Conservation (phyloP, 352 stramenopile genomes). For the Globisporangium sylvaticum region DNA sequence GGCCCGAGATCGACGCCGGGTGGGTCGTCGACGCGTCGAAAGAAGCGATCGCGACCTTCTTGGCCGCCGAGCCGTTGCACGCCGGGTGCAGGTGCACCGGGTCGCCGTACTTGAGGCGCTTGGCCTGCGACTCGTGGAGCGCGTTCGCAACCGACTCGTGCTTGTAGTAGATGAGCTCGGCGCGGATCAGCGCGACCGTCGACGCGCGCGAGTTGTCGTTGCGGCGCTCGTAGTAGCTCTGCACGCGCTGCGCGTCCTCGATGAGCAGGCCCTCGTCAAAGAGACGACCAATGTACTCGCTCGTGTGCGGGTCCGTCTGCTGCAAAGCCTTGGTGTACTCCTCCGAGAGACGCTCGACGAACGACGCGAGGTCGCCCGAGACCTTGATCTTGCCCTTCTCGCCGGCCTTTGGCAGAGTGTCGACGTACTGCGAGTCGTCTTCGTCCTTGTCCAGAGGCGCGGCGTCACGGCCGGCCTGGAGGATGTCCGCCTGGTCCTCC, state of each 20-base stretch:
- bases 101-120: slow-evolving; percentile 85
- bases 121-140: slow-evolving; percentile 69
- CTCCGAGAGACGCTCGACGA: slow-evolving; percentile 92
- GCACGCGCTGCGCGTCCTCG: slow-evolving; percentile 78
- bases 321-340: slow-evolving; percentile 99
- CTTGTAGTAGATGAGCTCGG: slow-evolving; percentile 97
- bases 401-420: slow-evolving; percentile 64
- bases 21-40: slow-evolving; percentile 66
- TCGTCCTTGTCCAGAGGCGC: slow-evolving; percentile 73
- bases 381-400: slow-evolving; percentile 84
- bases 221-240: slow-evolving; percentile 90
- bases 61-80: slow-evolving; percentile 53
- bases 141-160: slow-evolving; percentile 91
- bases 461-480: slow-evolving; percentile 70
- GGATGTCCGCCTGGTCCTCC: slow-evolving; percentile 84
- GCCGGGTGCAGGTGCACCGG: slow-evolving; percentile 84
- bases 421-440: slow-evolving; percentile 80
- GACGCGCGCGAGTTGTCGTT: slow-evolving; percentile 75
- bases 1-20: slow-evolving; percentile 68
- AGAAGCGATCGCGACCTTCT: slow-evolving; percentile 34
- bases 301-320: slow-evolving; percentile 94
- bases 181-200: slow-evolving; percentile 86
- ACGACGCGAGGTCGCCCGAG: slow-evolving; percentile 84
- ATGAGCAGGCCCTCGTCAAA: slow-evolving; percentile 92
- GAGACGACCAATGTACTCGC: slow-evolving; percentile 93